Percentiles rank a stretch among this genome's conserved stretches.
These are phyloP conservation scores for Asparagopsis taxiformis DNA, from an alignment of 31 red algal species.

Conservation along the genomic window DNA sequence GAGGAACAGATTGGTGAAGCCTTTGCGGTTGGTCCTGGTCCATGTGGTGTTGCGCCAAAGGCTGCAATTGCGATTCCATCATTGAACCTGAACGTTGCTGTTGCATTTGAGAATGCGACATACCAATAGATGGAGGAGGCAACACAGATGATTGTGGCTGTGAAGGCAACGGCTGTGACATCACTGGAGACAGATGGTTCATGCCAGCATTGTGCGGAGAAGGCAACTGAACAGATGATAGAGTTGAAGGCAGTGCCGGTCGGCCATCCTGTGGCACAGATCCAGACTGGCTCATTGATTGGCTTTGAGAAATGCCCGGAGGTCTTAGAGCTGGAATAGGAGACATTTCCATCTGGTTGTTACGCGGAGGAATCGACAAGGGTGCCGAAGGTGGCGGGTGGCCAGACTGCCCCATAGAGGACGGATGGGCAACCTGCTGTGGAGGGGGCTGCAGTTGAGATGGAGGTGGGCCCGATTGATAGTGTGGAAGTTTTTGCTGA, in stretches of 20 bases:
- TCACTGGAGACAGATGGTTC: constrained; percentile 5
- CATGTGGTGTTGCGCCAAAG: not conserved
- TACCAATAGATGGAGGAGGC: not conserved
- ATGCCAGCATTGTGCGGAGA: not conserved
- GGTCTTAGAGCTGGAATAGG: constrained; percentile 34
- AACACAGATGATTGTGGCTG: constrained; percentile 6
- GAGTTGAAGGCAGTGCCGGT: constrained; percentile 17
- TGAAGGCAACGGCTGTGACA: constrained; percentile 5
- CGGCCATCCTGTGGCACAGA: constrained; percentile 17
- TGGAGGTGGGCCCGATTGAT: constrained; percentile 15
- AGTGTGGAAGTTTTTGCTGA: constrained; percentile 24
- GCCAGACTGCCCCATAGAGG: not conserved
- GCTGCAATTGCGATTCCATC: not conserved
- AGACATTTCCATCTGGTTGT: constrained; percentile 21
- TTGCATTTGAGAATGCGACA: not conserved
- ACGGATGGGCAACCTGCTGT: constrained; percentile 22
- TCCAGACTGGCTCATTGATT: not conserved
- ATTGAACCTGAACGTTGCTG: not conserved
- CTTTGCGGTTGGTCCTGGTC: not conserved
- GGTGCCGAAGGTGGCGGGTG: not conserved
- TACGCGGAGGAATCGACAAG: constrained; percentile 6
- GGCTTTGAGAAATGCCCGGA: constrained; percentile 11
- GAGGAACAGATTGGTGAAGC: not conserved
- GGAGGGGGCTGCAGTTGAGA: constrained; percentile 19
- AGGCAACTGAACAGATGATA: not conserved